phyloP scores from a whole-genome alignment of 2,329 filamentous ascomycete genomes.

The Tympanopsis confertula region DNA sequence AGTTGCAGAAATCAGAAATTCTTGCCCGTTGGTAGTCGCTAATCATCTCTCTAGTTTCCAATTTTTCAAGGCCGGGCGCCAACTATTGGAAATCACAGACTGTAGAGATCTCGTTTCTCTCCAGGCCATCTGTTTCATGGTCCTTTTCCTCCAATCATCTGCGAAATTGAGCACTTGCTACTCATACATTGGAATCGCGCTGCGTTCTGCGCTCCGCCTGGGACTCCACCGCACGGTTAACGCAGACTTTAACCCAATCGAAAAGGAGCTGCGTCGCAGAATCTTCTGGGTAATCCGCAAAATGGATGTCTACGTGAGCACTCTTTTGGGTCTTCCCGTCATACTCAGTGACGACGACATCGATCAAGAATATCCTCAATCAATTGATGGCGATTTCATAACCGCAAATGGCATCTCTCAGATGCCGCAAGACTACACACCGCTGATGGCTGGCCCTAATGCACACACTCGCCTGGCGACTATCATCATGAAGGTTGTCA shows the following conservation, averaged over 20 bases:
- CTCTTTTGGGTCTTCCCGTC: conserved; percentile 54
- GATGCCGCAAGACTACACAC: conserved; percentile 42
- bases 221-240: conserved; percentile 65
- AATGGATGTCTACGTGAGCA: conserved; percentile 61
- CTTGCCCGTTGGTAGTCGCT: conserved; percentile 1
- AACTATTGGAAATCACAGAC: conserved; percentile 54
- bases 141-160: conserved; percentile 69
- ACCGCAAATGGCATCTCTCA: conserved; percentile 42
- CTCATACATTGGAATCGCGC: conserved; percentile 66
- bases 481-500: conserved; percentile 53
- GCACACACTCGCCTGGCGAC: conserved; percentile 52
- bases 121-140: conserved; percentile 69
- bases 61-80: conserved; percentile 59
- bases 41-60: conserved; percentile 41
- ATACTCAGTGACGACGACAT: conserved; percentile 53
- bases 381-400: conserved; percentile 58
- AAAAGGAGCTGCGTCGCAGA: conserved; percentile 50
- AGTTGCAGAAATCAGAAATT: conserved; percentile 38
- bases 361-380: conserved; percentile 52
- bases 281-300: conserved; percentile 60
- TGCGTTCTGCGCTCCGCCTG: conserved; percentile 65
- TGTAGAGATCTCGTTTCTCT: conserved; percentile 65
- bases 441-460: conserved; percentile 54
- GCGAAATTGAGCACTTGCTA: conserved; percentile 72
- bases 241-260: conserved; percentile 47